Evolutionary conservation across 2,329 filamentous ascomycete species (phyloP), one percentile per base, ranked within the genome.

Genomic region (Coniochaeta sp.): DNA sequence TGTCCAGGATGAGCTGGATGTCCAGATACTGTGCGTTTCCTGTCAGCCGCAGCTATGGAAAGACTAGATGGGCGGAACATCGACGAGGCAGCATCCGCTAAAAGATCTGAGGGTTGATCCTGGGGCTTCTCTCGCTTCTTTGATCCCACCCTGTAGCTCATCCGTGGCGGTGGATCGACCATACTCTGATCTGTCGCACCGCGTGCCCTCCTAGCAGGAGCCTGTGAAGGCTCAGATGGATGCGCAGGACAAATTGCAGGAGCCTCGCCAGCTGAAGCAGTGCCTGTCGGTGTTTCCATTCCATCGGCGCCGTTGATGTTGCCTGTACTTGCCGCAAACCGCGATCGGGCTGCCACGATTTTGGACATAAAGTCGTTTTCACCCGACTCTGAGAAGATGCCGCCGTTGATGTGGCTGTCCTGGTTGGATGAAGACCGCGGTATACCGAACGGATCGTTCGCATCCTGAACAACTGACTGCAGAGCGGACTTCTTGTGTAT

Each of bases 11-110:
- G 89, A 48, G 79, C 80, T 13, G 78, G 79, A 59, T 95, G 89
- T 4, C 92, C 92, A 35, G 92, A 96, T n/a, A 95, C 81, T 1
- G 91, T 96, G 59, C 92, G 83, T 71, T 96, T 97, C 65, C 91
- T 83, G 54, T 91, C 88, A 13, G 76, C 70, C 4, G 71, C 74
- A 18, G 76, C 66, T 14, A 67, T 55, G 55, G 73, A 58, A 56
- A 69, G 51, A 42, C 55, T 63, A 16, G 72, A 62, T 52, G 72
- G 61, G 71, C 73, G 63, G 68, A 60, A 65, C 48, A 61, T 62
- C 46, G 57, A 64, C 51, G 58, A 67, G 55, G 22, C 26, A 16
- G 14, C 35, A 18, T 35, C 47, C 13, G 30, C 22, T 26, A 60
- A 69, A 1, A 71, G 64, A 33, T 81, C 79, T 2, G 66, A 58